These are phyloP conservation scores for Sambucus nigra DNA, from an alignment of 129 eudicot genomes.

Conservation along the genomic window DNA sequence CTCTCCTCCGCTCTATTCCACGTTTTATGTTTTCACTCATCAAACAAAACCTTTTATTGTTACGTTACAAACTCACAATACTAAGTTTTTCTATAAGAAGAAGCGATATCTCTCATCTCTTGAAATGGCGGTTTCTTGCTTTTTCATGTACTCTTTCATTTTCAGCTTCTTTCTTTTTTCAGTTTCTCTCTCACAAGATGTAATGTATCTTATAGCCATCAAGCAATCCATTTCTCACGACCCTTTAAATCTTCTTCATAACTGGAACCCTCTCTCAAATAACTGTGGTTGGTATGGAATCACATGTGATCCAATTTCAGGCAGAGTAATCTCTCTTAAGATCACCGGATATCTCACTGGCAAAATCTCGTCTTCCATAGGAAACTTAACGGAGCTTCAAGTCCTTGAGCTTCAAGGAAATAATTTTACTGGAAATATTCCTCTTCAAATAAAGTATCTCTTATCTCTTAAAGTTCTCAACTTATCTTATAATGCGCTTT, in stretches of 20 bases:
- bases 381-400: constrained; percentile 15
- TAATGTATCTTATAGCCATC: constrained; percentile 10
- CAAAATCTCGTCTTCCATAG: constrained; percentile 10
- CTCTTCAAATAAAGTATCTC: constrained; percentile 12
- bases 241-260: constrained; percentile 9
- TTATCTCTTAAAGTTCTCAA: constrained; percentile 17
- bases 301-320: constrained; percentile 11
- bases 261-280: constrained; percentile 11
- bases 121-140: background rate
- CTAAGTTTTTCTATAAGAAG: no score
- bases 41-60: no score
- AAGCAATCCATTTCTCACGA: constrained; percentile 12
- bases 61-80: no score
- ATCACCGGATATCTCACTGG: constrained; percentile 17
- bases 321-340: constrained; percentile 16
- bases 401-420: constrained; percentile 21
- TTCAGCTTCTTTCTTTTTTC: background rate
- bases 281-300: constrained; percentile 24
- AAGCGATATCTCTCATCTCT: no score
- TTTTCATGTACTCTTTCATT: background rate
- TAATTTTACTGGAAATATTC: constrained; percentile 22
- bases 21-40: no score
- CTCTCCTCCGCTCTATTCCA: background rate
- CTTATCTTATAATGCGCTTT: constrained; percentile 20
- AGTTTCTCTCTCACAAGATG: constrained; percentile 11